phyloP scores from a whole-genome alignment of 331 rosid species.

The Malus hybrid region DNA sequence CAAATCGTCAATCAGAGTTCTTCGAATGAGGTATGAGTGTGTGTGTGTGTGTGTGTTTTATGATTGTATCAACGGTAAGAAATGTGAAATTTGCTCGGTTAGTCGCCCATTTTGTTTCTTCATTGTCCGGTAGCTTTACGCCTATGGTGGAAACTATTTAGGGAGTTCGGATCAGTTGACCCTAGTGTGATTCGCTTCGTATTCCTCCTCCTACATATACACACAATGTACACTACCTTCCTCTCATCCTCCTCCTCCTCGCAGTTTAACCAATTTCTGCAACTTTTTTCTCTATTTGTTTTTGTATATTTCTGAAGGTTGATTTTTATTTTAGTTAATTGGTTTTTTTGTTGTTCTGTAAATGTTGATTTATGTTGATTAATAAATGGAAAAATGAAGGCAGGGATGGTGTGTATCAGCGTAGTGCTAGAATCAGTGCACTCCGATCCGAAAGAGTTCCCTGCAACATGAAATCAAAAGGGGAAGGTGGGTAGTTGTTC shows the following conservation, averaged over 20 bases:
- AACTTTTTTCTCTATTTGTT: too few species aligned
- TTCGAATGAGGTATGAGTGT: not conserved
- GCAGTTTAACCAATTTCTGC: too few species aligned
- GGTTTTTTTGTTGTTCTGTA: too few species aligned
- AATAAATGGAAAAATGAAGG: not conserved
- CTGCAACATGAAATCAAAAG: conserved; percentile 12
- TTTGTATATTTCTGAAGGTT: too few species aligned
- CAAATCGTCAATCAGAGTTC: not conserved
- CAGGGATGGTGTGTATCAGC: conserved; percentile 38
- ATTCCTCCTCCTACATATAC: too few species aligned
- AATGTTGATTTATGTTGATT: not conserved
- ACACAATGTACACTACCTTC: too few species aligned
- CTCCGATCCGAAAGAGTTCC: conserved; percentile 32
- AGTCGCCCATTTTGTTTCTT: not conserved
- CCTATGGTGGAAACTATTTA: too few species aligned
- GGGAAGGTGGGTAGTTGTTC: conserved; percentile 38
- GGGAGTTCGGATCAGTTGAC: too few species aligned
- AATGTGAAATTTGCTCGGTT: too few species aligned
- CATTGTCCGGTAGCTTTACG: not conserved
- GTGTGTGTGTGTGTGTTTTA: not conserved
- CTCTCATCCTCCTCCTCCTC: too few species aligned
- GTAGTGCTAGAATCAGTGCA: conserved; percentile 19
- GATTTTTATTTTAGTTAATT: too few species aligned
- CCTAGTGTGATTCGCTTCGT: too few species aligned
- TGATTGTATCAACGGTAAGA: not conserved